Base-by-base conservation (phyloP, 1,284 basidiomycete genomes). In the Taiwanofungus camphoratus region DNA sequence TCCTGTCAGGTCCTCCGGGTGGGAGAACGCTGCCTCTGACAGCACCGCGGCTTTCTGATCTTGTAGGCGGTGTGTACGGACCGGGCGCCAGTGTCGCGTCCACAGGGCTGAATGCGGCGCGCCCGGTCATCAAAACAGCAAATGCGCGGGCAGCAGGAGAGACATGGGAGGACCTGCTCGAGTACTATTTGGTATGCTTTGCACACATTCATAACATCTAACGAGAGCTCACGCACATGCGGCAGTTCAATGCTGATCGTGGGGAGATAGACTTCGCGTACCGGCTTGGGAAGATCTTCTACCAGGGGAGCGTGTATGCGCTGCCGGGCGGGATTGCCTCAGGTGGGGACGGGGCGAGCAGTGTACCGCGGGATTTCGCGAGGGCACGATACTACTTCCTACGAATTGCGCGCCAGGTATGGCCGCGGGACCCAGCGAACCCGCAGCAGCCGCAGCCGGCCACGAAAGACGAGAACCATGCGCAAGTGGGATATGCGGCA, bases 51-150 rank as follows among this genome's bases (percentile, higher is more conserved):
- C 69, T 99, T 3, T 95, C 94, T 1, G 96, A 99, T 65, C 74
- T 94, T 3, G 79, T 75, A 5, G 95, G 94, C 12, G 96, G 95
- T 2, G 79, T 91, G 7, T 99, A 89, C 58, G 95, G 96, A 0
- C 88, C 90, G 11, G 92, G 94, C 39, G 91, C 95, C 2, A 92
- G 90, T 46, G 87, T 90, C 16, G 90, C 90, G 2, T 91, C 88
- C 0, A 93, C 91, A 0, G 90, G 87, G 5, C 55, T 74, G 19
- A 90, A 88, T 55, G 73, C 76, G 1, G 67, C 78, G 21, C 69
- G 82, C 38, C 78, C 90, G 15, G 84, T 88, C 7, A 86, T 96
- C 49, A 87, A 87, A 60, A 92, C 92, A 2, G 87, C 87, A 13
- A 66, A 82, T 26, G 84, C 90, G 21, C 78, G 79, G 15, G 82